Evolutionary conservation across 1,284 basidiomycete genomes (phyloP).

Genomic region (Cutaneotrichosporon sp.): DNA sequence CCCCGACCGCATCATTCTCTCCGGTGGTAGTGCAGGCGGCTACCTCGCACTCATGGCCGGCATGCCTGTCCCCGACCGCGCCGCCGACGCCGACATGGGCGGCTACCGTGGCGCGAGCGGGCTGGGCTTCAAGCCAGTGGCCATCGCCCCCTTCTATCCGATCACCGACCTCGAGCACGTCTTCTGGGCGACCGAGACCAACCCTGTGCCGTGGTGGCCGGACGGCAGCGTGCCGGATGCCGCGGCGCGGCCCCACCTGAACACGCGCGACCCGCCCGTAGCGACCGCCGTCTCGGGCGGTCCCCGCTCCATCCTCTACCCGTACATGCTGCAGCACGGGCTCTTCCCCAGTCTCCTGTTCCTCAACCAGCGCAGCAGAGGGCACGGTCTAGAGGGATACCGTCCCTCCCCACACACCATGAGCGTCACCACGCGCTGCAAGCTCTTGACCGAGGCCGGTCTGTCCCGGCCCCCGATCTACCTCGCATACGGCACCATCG

Average conservation of each 20-base stretch:
- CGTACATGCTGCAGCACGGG: constrained; percentile 46
- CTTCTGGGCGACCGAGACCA: constrained; percentile 45
- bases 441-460: constrained; percentile 10
- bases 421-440: constrained; percentile 32
- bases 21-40: constrained; percentile 42
- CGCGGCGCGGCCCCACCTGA: constrained; percentile 38
- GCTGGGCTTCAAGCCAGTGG: constrained; percentile 27
- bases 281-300: constrained; percentile 34
- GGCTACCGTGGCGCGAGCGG: constrained; percentile 28
- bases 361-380: constrained; percentile 34
- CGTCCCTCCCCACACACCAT: constrained; percentile 31
- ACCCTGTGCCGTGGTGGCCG: constrained; percentile 42
- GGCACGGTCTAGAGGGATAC: constrained; percentile 34
- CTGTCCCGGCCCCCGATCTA: constrained; percentile 24
- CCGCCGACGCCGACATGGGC: constrained; percentile 34
- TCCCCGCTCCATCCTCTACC: constrained; percentile 41
- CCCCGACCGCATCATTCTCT: constrained; percentile 32
- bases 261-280: constrained; percentile 37
- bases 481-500: constrained; percentile 33
- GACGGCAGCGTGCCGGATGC: constrained; percentile 30
- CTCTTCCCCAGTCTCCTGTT: constrained; percentile 43
- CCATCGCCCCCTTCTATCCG: constrained; percentile 43
- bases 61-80: constrained; percentile 23
- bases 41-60: constrained; percentile 44
- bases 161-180: constrained; percentile 42